Conservation (phyloP, 2,329 filamentous ascomycete species). For the Penicillium sclerotigenum region DNA sequence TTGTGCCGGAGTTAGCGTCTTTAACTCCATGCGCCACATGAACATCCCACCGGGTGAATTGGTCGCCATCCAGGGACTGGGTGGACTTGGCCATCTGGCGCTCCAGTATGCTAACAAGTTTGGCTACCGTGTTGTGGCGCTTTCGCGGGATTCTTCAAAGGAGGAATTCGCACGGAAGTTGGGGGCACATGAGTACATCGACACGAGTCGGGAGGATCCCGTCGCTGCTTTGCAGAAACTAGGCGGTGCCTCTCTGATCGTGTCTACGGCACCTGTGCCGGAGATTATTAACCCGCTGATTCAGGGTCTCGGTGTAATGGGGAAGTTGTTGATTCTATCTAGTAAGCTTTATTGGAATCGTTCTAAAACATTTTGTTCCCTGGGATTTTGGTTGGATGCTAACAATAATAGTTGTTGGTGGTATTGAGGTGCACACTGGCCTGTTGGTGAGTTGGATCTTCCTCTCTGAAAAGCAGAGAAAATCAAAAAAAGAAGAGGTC, state of each 20-base stretch:
- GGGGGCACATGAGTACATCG: slow-evolving; percentile 30
- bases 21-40: slow-evolving; percentile 49
- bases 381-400: not conserved
- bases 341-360: not conserved
- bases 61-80: slow-evolving; percentile 54
- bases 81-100: slow-evolving; percentile 53
- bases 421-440: not conserved
- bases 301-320: slow-evolving; percentile 14
- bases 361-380: not conserved
- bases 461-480: not conserved
- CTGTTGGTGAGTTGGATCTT: not conserved
- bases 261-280: slow-evolving; percentile 37
- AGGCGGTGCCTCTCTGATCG: not conserved
- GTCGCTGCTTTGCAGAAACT: not conserved
- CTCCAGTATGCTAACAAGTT: slow-evolving; percentile 53
- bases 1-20: slow-evolving; percentile 53
- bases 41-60: slow-evolving; percentile 45
- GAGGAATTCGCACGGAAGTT: slow-evolving; percentile 32
- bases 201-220: slow-evolving; percentile 25
- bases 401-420: not conserved
- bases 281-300: slow-evolving; percentile 36
- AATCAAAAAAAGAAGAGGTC: not conserved
- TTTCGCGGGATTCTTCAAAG: slow-evolving; percentile 20
- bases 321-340: not conserved
- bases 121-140: slow-evolving; percentile 47